Evolutionary conservation across 257 asterid genomes (phyloP), one percentile per base, ranked within the genome.

Genomic region (Petunia secreta): DNA sequence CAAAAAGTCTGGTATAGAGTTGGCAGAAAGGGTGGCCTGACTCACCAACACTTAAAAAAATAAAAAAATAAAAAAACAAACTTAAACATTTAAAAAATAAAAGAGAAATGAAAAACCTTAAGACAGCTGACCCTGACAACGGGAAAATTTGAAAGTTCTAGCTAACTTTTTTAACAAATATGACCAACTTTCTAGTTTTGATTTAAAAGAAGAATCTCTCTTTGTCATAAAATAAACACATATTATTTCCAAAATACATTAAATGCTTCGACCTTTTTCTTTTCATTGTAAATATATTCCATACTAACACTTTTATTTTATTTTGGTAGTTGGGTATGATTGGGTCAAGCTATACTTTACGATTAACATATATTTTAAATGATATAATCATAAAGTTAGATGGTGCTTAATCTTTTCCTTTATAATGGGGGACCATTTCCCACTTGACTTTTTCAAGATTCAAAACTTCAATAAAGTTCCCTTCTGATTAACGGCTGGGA

Each of bases 371-470:
- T 7, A 50, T 4, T 38, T 36, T 54, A 75, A 69, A 46, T 75
- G 57, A 63, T 76, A 78, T 80, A 80, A 85, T 57, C 69, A 63
- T 76, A 62, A 44, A 82, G 80, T 60, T 52, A 25, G 25, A 77
- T 76, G 46, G 80, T 60, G 3, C 54, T 44, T 25, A 60, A 48
- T 34, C 16, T 78, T 59, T 78, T 14, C 44, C 39, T 57, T 67
- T 63, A 14, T 15, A 80, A 8, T 80, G 85, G 67, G 67, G 88
- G 83, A 86, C 81, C 87, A 85, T 77, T 81, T 79, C 73, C 75
- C 81, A 75, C 82, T 82, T 77, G 87, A 81, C 85, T 38, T 77
- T 79, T 80, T 81, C 86, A 68, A 81, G 54, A 46, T 69, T 44
- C 14, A 60, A 76, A 65, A 62, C 36, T 9, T 1, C 43, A 55